These are phyloP conservation scores for Physocladia obscura DNA, from an alignment of 192 early-diverging fungal species.

Conservation along the genomic window DNA sequence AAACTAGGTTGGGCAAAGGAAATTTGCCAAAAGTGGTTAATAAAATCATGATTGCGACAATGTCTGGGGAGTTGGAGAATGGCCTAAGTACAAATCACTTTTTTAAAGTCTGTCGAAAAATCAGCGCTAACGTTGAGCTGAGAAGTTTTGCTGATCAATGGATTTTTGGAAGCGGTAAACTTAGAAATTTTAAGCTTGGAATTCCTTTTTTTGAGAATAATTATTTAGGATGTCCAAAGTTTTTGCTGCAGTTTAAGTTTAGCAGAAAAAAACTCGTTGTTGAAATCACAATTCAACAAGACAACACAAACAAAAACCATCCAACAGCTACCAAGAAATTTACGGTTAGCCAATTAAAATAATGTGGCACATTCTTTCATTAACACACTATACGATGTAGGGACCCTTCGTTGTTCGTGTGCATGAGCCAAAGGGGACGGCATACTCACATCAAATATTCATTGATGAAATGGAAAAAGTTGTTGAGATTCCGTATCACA, in stretches of 20 bases:
- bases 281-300: slow-evolving; percentile 67
- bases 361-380: too few species aligned
- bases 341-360: slow-evolving; percentile 48
- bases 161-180: slow-evolving; percentile 78
- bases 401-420: slow-evolving; percentile 57
- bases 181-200: not conserved
- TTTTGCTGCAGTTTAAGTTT: slow-evolving; percentile 78
- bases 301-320: slow-evolving; percentile 44
- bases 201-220: slow-evolving; percentile 32
- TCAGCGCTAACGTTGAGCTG: slow-evolving; percentile 73
- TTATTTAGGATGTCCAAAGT: slow-evolving; percentile 68
- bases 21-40: slow-evolving; percentile 74
- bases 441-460: slow-evolving; percentile 60
- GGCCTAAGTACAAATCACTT: slow-evolving; percentile 56
- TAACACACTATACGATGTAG: slow-evolving; percentile 6
- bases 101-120: slow-evolving; percentile 77
- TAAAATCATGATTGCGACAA: slow-evolving; percentile 73
- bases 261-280: slow-evolving; percentile 96
- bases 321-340: slow-evolving; percentile 49
- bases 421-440: slow-evolving; percentile 55
- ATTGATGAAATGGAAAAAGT: slow-evolving; percentile 73
- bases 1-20: slow-evolving; percentile 72
- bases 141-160: slow-evolving; percentile 89
- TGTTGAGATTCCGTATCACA: slow-evolving; percentile 92
- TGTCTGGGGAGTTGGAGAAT: slow-evolving; percentile 47